Conservation (phyloP, 306 rosid genomes). For the Sophora flavescens region DNA sequence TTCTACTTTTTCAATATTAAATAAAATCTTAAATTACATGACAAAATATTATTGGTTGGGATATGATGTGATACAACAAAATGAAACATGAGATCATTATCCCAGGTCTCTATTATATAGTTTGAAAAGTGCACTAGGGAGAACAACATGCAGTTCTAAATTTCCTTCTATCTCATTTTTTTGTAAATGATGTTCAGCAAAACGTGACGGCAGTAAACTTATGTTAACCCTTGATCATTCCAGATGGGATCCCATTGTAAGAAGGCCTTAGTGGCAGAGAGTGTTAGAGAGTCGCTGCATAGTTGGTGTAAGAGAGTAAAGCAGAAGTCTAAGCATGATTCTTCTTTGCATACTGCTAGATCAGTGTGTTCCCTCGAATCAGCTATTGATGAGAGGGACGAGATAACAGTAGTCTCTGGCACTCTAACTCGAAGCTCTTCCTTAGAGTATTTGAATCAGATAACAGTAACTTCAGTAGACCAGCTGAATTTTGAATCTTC, state of each 20-base stretch:
- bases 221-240: slow-evolving; percentile 6
- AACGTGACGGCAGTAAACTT: slow-evolving; percentile 4
- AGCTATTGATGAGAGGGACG: slow-evolving; percentile 76
- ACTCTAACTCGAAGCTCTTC: slow-evolving; percentile 82
- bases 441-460: slow-evolving; percentile 72
- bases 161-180: neutral
- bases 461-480: slow-evolving; percentile 65
- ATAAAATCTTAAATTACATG: no score
- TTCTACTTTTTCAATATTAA: no score
- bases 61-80: no score
- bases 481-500: slow-evolving; percentile 53
- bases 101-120: neutral
- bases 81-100: no score
- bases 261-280: slow-evolving; percentile 87
- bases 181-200: neutral
- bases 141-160: neutral
- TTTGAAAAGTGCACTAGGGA: neutral
- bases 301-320: slow-evolving; percentile 98
- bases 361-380: slow-evolving; percentile 87
- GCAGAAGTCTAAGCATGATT: slow-evolving; percentile 78
- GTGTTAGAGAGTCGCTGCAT: slow-evolving; percentile 91
- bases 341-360: slow-evolving; percentile 60
- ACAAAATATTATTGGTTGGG: no score
- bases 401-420: slow-evolving; percentile 79
- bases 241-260: slow-evolving; percentile 93